Evolutionary conservation across 495 filamentous ascomycete species (phyloP).

Genomic region (Cudoniella acicularis): DNA sequence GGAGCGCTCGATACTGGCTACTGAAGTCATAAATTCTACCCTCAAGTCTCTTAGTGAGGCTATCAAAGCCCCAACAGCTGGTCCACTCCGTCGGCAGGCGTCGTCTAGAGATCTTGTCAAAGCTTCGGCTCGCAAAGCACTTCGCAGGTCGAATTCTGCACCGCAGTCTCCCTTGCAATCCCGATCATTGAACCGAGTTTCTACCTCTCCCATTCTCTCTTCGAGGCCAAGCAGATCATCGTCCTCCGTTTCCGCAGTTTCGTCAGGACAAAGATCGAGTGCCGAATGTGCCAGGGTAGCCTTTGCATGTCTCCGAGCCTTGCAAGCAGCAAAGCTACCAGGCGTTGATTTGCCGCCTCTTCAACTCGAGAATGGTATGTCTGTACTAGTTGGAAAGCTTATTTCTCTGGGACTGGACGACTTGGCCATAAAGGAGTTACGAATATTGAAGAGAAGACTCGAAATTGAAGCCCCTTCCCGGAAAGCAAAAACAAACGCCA

Average conservation of each 20-base stretch:
- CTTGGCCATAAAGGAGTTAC: slow-evolving; percentile 73
- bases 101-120: slow-evolving; percentile 31
- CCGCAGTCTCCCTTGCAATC: slow-evolving; percentile 49
- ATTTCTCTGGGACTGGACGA: slow-evolving; percentile 70
- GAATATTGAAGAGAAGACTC: slow-evolving; percentile 61
- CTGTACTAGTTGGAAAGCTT: slow-evolving; percentile 68
- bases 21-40: slow-evolving; percentile 74
- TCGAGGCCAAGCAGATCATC: slow-evolving; percentile 30
- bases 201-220: slow-evolving; percentile 39
- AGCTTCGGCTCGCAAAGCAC: slow-evolving; percentile 30
- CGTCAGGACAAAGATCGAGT: slow-evolving; percentile 36
- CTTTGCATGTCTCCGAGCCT: slow-evolving; percentile 62
- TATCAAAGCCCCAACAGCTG: slow-evolving; percentile 44
- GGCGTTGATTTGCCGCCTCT: slow-evolving; percentile 51
- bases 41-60: slow-evolving; percentile 73
- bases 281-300: slow-evolving; percentile 77
- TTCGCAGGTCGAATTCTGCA: slow-evolving; percentile 43
- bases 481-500: slow-evolving; percentile 24
- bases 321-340: slow-evolving; percentile 44
- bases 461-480: slow-evolving; percentile 33
- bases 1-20: slow-evolving; percentile 69
- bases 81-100: slow-evolving; percentile 22
- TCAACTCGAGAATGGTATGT: slow-evolving; percentile 82
- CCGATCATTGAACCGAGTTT: slow-evolving; percentile 48
- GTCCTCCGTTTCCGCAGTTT: slow-evolving; percentile 30